These are phyloP conservation scores for Trypethelium eluteriae DNA, from an alignment of 495 filamentous ascomycete genomes.

Conservation along the genomic window DNA sequence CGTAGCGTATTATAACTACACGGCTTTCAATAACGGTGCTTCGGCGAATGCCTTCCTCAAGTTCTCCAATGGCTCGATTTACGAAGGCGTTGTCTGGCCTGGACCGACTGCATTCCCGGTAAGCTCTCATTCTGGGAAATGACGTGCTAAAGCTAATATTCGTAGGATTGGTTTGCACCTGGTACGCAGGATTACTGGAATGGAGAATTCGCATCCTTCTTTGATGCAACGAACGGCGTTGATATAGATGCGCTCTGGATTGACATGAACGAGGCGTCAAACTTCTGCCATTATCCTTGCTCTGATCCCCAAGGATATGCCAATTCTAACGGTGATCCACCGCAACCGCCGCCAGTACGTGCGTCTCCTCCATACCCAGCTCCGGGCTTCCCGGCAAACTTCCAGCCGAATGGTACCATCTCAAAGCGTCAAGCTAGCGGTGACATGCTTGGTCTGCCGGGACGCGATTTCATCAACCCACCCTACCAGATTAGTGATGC, in stretches of 20 bases:
- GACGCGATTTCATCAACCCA: slow-evolving; percentile 60
- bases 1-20: slow-evolving; percentile 61
- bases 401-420: slow-evolving; percentile 51
- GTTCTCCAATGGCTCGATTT: slow-evolving; percentile 56
- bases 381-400: slow-evolving; percentile 63
- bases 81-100: slow-evolving; percentile 77
- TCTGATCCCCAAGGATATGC: slow-evolving; percentile 49
- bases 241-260: slow-evolving; percentile 87
- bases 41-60: slow-evolving; percentile 59
- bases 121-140: background rate
- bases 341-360: slow-evolving; percentile 56
- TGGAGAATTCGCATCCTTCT: slow-evolving; percentile 62
- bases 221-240: slow-evolving; percentile 55
- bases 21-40: slow-evolving; percentile 55
- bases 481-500: slow-evolving; percentile 70
- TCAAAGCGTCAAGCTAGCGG: slow-evolving; percentile 18
- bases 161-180: slow-evolving; percentile 66
- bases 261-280: slow-evolving; percentile 43
- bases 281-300: slow-evolving; percentile 72
- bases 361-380: slow-evolving; percentile 50
- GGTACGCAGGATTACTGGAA: slow-evolving; percentile 66
- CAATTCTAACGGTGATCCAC: slow-evolving; percentile 53
- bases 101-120: slow-evolving; percentile 41
- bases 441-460: slow-evolving; percentile 48
- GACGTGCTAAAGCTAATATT: background rate